Evolutionary conservation across 345 rosid species (phyloP).

Genomic region (Rhizophora apiculata): DNA sequence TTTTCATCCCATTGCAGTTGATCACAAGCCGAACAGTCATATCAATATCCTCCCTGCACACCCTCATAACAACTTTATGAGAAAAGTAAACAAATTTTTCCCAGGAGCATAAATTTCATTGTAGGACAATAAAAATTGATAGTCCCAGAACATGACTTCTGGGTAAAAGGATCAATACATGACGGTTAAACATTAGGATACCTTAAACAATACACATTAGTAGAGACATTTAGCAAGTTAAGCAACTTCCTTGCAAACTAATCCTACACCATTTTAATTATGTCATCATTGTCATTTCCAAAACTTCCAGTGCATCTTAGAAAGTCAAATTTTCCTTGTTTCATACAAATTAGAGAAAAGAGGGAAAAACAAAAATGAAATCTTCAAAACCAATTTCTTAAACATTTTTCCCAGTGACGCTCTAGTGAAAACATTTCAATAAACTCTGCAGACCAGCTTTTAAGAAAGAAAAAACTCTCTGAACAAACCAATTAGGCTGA

Average conservation of each 20-base stretch:
- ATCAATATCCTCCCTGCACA: conserved; percentile 66
- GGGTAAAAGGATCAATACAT: neutral
- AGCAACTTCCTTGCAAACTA: neutral
- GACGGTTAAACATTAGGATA: neutral
- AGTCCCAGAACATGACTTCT: neutral
- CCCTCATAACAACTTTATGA: conserved; percentile 12
- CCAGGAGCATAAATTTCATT: conserved; percentile 3
- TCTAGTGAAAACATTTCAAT: neutral
- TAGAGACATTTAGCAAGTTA: neutral
- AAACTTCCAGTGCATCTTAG: neutral
- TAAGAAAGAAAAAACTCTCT: no score
- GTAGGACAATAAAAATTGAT: neutral
- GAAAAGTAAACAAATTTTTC: neutral
- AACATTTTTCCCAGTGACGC: no score
- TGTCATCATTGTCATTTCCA: no score
- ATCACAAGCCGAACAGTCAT: conserved; percentile 95
- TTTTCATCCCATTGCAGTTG: conserved; percentile 82
- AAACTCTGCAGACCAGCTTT: neutral
- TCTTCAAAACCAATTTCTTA: no score
- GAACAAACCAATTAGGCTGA: neutral
- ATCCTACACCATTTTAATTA: neutral
- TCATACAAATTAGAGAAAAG: no score
- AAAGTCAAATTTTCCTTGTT: neutral
- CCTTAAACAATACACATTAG: neutral
- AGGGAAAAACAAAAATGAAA: no score